phyloP scores from a whole-genome alignment of 2,329 filamentous ascomycete species.

The Rosellinia necatrix region DNA sequence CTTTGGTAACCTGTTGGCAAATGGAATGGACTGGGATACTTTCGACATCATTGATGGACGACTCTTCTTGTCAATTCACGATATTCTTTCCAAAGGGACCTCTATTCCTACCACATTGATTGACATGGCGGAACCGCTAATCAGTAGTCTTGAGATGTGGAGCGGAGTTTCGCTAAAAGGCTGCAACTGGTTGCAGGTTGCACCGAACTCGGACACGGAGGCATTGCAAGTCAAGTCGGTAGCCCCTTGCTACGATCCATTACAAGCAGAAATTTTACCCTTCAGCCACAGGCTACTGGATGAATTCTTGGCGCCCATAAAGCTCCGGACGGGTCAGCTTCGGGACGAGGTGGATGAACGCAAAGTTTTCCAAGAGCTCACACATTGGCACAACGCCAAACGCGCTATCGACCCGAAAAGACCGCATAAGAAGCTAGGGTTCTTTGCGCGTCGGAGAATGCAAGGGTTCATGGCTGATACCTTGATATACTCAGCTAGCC shows the following conservation, averaged over 20 bases:
- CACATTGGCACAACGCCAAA: slow-evolving; percentile 68
- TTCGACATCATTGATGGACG: slow-evolving; percentile 43
- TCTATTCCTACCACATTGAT: slow-evolving; percentile 28
- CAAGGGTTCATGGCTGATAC: slow-evolving; percentile 72
- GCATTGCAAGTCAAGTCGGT: neutral
- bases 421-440: slow-evolving; percentile 34
- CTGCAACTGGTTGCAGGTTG: slow-evolving; percentile 5
- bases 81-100: neutral
- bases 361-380: slow-evolving; percentile 52
- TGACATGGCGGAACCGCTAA: slow-evolving; percentile 19
- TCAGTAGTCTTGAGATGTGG: slow-evolving; percentile 17
- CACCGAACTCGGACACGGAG: neutral
- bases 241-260: neutral
- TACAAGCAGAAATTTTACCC: slow-evolving; percentile 43
- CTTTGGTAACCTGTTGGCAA: neutral
- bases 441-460: slow-evolving; percentile 51
- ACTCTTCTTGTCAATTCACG: slow-evolving; percentile 31
- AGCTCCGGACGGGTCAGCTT: slow-evolving; percentile 41
- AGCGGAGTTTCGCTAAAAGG: slow-evolving; percentile 11
- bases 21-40: slow-evolving; percentile 34
- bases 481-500: slow-evolving; percentile 69
- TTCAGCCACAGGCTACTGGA: slow-evolving; percentile 55
- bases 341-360: slow-evolving; percentile 33
- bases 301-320: slow-evolving; percentile 49
- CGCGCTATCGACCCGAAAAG: slow-evolving; percentile 51